Conservation (phyloP, 139 green algal species). For the Micractinium conductrix region DNA sequence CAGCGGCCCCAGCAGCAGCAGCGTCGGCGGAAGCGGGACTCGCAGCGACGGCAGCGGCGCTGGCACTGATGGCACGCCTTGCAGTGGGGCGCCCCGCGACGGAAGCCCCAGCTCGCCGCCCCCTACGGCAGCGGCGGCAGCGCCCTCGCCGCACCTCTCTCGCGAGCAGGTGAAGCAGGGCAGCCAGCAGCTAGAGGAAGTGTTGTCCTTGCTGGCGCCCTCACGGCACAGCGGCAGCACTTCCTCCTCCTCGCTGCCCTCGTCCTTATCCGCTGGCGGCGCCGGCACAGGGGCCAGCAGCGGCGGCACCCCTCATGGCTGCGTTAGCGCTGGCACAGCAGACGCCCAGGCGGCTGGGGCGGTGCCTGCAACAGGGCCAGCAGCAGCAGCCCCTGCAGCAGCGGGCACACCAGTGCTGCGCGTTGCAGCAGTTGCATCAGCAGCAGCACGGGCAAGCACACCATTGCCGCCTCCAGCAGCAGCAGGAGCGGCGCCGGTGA, state of each 20-base stretch:
- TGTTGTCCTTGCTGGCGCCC: conserved; percentile 5
- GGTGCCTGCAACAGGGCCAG: not conserved
- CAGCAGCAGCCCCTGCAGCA: not conserved
- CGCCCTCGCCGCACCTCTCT: not conserved
- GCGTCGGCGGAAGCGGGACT: not conserved
- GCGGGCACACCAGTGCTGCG: not conserved
- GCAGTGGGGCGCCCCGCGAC: too few relatives aligned
- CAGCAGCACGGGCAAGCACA: not conserved
- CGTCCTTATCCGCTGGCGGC: not conserved
- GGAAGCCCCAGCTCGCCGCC: not conserved
- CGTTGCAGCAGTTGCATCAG: not conserved
- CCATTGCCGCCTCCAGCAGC: not conserved
- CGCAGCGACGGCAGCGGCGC: not conserved
- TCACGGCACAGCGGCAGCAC: not conserved
- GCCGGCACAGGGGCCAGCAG: not conserved
- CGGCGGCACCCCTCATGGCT: not conserved
- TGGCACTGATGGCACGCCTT: not conserved
- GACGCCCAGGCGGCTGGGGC: not conserved
- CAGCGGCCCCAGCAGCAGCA: not conserved
- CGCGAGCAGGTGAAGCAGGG: conserved; percentile 9
- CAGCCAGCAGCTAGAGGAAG: conserved; percentile 4
- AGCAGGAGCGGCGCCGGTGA: not conserved
- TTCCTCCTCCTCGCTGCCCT: not conserved
- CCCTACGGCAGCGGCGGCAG: not conserved
- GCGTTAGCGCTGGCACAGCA: not conserved